A percentile compares a stretch with the other conserved stretches of the same genome.
Evolutionary conservation across 2,329 filamentous ascomycete species (phyloP).

Genomic region (Exophiala sp.): DNA sequence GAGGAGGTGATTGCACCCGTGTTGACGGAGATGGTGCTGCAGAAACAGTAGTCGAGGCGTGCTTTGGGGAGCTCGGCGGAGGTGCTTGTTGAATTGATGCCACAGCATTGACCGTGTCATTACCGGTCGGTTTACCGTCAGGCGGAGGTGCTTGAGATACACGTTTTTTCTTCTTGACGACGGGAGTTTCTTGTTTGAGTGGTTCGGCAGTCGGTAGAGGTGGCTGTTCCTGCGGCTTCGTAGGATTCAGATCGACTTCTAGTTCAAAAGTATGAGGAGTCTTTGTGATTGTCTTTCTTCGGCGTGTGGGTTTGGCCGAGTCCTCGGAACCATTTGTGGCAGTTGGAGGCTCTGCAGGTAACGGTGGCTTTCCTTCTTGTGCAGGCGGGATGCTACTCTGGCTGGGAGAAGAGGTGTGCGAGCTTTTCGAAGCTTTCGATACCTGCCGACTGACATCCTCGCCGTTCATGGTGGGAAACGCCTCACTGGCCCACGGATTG

Average conservation of each 20-base stretch:
- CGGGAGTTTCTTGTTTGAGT: conserved; percentile 10
- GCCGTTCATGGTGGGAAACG: conserved; percentile 14
- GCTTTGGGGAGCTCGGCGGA: neutral
- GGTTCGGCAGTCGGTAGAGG: conserved; percentile 4
- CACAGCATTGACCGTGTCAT: conserved; percentile 6
- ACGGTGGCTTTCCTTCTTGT: conserved; percentile 7
- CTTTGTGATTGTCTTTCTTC: conserved; percentile 24
- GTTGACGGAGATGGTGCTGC: neutral
- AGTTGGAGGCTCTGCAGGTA: no score
- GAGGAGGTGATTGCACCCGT: neutral
- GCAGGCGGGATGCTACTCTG: conserved; percentile 6
- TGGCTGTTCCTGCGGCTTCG: conserved; percentile 15
- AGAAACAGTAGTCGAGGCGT: neutral
- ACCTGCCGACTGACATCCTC: conserved; percentile 19
- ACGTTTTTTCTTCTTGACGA: conserved; percentile 23
- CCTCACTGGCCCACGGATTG: conserved; percentile 23
- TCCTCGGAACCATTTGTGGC: conserved; percentile 12
- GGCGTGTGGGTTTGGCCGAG: conserved; percentile 15
- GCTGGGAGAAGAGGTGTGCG: conserved; percentile 13
- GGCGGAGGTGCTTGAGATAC: conserved; percentile 13
- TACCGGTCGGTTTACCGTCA: conserved; percentile 1
- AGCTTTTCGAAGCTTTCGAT: conserved; percentile 17
- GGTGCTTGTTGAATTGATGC: conserved; percentile 9
- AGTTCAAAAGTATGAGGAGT: conserved; percentile 24
- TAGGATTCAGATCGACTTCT: conserved; percentile 16